Percentiles rank a stretch among this genome's conserved stretches.
Conservation (phyloP, 148 eudicot genomes). For the Spergularia bocconei region DNA sequence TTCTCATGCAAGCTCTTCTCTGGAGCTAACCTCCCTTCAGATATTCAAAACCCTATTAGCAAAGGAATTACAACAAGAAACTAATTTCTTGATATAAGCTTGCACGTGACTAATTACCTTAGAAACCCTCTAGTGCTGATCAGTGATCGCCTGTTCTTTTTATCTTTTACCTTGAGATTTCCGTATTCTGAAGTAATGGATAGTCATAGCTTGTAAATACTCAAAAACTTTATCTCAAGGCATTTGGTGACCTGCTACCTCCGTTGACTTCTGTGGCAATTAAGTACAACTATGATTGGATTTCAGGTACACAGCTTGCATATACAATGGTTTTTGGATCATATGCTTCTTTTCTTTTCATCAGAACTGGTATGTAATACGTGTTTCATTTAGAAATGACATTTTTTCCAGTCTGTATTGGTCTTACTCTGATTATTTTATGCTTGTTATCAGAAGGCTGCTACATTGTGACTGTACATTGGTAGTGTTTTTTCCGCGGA, state of each 20-base stretch:
- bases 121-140: background rate
- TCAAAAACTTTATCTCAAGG: background rate
- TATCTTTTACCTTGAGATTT: background rate
- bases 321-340: slow-evolving; percentile 87
- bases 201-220: background rate
- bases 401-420: background rate
- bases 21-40: background rate
- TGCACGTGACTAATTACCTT: no score
- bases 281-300: slow-evolving; percentile 7
- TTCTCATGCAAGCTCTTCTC: background rate
- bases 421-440: background rate
- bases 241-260: background rate
- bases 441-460: no score
- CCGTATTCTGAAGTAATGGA: background rate
- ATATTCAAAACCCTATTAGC: no score
- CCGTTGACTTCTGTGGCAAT: slow-evolving; percentile 9
- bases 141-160: no score
- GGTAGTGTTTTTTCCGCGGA: no score
- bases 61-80: no score
- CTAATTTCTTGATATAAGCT: no score
- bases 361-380: slow-evolving; percentile 62
- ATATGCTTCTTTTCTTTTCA: slow-evolving; percentile 78
- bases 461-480: no score
- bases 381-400: background rate
- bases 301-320: slow-evolving; percentile 87